phyloP scores from a whole-genome alignment of 345 rosid genomes.

The Dimocarpus longan region DNA sequence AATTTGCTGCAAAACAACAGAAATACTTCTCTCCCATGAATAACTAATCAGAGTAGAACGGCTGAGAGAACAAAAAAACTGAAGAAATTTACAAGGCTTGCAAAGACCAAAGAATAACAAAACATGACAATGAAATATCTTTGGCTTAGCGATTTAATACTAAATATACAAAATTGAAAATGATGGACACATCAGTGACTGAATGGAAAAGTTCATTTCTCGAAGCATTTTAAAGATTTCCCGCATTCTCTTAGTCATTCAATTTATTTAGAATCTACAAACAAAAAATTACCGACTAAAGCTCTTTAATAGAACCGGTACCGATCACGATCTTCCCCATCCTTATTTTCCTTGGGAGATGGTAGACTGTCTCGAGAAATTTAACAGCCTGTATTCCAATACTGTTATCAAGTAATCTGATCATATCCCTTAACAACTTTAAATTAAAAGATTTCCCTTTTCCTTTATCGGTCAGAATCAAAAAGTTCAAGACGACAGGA shows the following conservation, averaged over 20 bases:
- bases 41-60: too few species aligned
- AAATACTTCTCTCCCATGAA: too few species aligned
- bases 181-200: neutral
- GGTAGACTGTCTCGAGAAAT: slow-evolving; percentile 12
- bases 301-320: too few species aligned
- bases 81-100: neutral
- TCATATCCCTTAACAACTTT: slow-evolving; percentile 15
- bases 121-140: too few species aligned
- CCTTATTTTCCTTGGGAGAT: slow-evolving; percentile 14
- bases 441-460: slow-evolving; percentile 12
- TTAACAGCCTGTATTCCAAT: slow-evolving; percentile 25
- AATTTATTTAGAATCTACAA: slow-evolving; percentile 14
- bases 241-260: slow-evolving; percentile 8
- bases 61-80: too few species aligned
- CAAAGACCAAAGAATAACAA: neutral
- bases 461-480: slow-evolving; percentile 15
- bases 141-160: too few species aligned
- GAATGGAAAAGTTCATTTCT: neutral
- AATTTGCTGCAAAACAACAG: too few species aligned
- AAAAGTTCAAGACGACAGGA: slow-evolving; percentile 26
- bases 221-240: neutral
- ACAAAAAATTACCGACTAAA: neutral
- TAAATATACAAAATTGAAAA: too few species aligned
- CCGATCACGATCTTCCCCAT: slow-evolving; percentile 11
- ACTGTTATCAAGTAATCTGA: slow-evolving; percentile 11